A percentile compares a stretch with the other conserved stretches of the same genome.
phyloP scores from a whole-genome alignment of 352 stramenopile genomes.

The Globisporangium middletonii region DNA sequence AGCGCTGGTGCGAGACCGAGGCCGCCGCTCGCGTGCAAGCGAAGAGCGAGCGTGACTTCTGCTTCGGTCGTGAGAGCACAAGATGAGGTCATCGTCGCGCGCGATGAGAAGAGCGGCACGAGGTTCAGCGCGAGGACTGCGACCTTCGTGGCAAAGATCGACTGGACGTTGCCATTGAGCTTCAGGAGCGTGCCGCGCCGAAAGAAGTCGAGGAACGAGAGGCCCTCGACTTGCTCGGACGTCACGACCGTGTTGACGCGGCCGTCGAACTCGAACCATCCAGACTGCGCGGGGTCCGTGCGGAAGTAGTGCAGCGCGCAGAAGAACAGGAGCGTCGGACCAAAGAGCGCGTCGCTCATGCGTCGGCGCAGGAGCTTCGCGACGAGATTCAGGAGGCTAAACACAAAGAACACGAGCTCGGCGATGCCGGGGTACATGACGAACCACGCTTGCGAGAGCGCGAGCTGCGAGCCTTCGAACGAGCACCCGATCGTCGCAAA shows the following conservation, averaged over 20 bases:
- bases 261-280: conserved; percentile 3
- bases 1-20: too few relatives aligned
- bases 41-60: too few relatives aligned
- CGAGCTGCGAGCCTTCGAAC: conserved; percentile 18
- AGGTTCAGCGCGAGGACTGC: too few relatives aligned
- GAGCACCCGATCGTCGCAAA: conserved; percentile 19
- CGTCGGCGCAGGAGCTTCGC: conserved; percentile 12
- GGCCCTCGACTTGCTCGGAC: too few relatives aligned
- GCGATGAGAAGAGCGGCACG: too few relatives aligned
- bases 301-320: conserved; percentile 9
- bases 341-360: conserved; percentile 23
- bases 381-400: conserved; percentile 18
- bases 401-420: conserved; percentile 19
- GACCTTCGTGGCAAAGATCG: too few relatives aligned
- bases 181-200: too few relatives aligned
- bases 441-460: conserved; percentile 19
- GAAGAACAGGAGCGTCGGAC: conserved; percentile 15
- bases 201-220: too few relatives aligned
- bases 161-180: too few relatives aligned
- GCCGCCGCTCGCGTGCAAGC: too few relatives aligned
- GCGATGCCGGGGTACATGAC: conserved; percentile 24
- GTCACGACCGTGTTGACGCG: background rate
- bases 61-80: too few relatives aligned
- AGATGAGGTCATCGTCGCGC: too few relatives aligned
- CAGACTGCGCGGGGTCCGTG: background rate